Evolutionary conservation across 139 green algal genomes (phyloP), one percentile per base, ranked within the genome.

Genomic region (Chlorella vulgaris): DNA sequence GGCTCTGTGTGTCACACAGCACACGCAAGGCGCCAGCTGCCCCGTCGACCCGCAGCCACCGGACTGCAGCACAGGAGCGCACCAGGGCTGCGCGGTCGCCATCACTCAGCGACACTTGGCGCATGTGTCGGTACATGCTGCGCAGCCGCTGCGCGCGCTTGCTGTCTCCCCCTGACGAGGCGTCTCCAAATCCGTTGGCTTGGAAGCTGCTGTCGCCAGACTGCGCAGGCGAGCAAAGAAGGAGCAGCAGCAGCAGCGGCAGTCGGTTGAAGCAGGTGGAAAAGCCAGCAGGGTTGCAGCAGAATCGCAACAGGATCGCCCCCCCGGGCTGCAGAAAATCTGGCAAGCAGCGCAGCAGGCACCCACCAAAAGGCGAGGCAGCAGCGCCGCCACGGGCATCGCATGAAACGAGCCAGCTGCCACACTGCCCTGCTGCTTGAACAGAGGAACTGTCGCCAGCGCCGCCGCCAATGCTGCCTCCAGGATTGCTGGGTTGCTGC

Each of bases 101-200:
- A 39, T 79, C 73, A 6, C 29, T 31, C 24, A 79, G 35, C 33
- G 53, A 69, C 24, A 31, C 68, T 36, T 69, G 53, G 29, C 73
- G 73, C 53, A 79, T 68, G 73, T 79, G 73, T 13, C 35, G 29
- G 74, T 80, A 80, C 58, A 80, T 36, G n/a, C 19, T 42, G 39
- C 74, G 74, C 39, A 80, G 58, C 1, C 58, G 74, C 38, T 60
- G 29, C 10, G 39, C 74, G 10, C 74, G 58, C 50, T n/a, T 39
- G 58, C 74, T 80, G 24, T 35, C 67, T 2, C 39, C 67, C 36
- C n/a, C 66, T 33, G 8, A 24, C 10, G 35, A 3, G 2, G 55
- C 8, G 13, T 36, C 29, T 51, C n/a, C n/a, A n/a, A 53, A 80
- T 55, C 74, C 39, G 39, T 60, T 60, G 15, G 58, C 29, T 18